Evolutionary conservation across 2,329 filamentous ascomycete genomes (phyloP), one percentile per base, ranked within the genome.

Genomic region (Neofusicoccum laricinum): DNA sequence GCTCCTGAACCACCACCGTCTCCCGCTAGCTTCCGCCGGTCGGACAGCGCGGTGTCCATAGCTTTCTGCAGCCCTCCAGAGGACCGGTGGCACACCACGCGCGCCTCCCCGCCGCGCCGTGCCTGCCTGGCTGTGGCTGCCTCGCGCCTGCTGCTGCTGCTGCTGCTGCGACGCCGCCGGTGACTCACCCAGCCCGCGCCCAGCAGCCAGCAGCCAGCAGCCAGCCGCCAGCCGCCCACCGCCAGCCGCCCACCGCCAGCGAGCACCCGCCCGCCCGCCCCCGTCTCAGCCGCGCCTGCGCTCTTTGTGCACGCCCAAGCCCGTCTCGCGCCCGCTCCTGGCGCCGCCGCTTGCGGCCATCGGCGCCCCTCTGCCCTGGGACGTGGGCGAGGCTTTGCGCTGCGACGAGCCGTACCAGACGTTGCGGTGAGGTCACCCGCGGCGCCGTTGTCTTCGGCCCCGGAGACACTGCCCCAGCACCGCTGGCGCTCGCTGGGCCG

Each of bases 11-110:
- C 49, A 17, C 49, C 49, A 32, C 41, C 41, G 40, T 59, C 55
- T 59, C 55, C 55, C 55, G 55, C 55, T 59, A 59, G 55, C 55
- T 46, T 46, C 55, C 55, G 55, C 55, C 17, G 40, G 38, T 46
- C 55, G 55, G 55, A 45, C 55, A 34, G 40, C 55, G 55, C 40
- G 4, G 25, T 59, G 55, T 59, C 41, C 55, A 59, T 59, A 59
- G 55, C 55, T 59, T 19, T 59, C 41, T 59, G 41, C 51, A 57
- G 51, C 51, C 17, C n/a, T 21, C 4, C 40, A 12, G 25, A 32
- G 4, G 32, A 8, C 49, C 49, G n/a, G 5, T 15, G 30, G 30
- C 25, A 14, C 30, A 11, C 30, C 49, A 14, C 17, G 32, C 32
- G 14, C 34, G 34, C 32, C 49, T 17, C 15, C 2, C 41, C 14